Percentiles rank a stretch among this genome's conserved stretches.
Conservation (phyloP, 306 rosid genomes). For the Vigna radiata region DNA sequence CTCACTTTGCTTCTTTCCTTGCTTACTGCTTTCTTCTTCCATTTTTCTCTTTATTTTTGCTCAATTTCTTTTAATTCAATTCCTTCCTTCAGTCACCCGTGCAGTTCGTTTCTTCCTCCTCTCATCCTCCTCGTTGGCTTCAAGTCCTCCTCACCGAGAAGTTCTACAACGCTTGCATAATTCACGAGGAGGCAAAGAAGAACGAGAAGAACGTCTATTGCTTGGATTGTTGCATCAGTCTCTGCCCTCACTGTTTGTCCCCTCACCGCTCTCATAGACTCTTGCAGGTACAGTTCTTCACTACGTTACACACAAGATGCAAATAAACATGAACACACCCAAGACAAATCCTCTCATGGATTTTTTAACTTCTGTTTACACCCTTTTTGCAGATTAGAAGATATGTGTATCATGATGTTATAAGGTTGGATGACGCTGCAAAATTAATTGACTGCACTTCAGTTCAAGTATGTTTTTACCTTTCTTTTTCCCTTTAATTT, state of each 20-base stretch:
- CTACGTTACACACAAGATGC: neutral
- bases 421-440: conserved; percentile 79
- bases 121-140: conserved; percentile 79
- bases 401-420: conserved; percentile 81
- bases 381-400: conserved; percentile 74
- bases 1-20: neutral
- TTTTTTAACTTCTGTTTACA: neutral
- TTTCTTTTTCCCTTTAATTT: neutral
- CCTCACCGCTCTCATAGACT: conserved; percentile 86
- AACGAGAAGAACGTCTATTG: conserved; percentile 92
- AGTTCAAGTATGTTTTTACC: conserved; percentile 69
- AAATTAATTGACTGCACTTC: conserved; percentile 75
- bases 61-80: neutral
- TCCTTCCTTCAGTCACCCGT: neutral
- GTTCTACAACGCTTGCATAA: conserved; percentile 91
- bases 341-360: neutral
- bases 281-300: conserved; percentile 62
- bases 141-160: conserved; percentile 73
- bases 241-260: conserved; percentile 86
- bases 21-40: neutral
- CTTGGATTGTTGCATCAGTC: conserved; percentile 85
- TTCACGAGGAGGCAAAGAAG: conserved; percentile 84
- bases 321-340: neutral
- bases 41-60: too few relatives aligned
- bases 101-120: conserved; percentile 49